phyloP scores from a whole-genome alignment of 2,329 filamentous ascomycete species.

The Verticillium tricorpus region DNA sequence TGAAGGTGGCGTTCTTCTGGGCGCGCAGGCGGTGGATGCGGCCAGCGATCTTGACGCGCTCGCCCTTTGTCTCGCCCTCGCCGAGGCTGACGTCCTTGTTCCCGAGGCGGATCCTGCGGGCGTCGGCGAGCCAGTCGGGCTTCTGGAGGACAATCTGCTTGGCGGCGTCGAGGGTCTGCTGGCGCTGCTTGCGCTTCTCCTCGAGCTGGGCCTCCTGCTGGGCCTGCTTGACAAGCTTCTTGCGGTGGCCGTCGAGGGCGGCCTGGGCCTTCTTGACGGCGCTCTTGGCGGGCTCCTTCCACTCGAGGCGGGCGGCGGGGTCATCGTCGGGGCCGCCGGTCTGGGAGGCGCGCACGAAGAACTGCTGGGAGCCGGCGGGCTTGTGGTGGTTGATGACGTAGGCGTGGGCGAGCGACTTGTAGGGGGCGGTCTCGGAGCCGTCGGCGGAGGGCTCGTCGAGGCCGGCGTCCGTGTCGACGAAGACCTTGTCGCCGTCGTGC shows the following conservation, averaged over 20 bases:
- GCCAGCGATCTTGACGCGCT: conserved; percentile 74
- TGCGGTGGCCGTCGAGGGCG: conserved; percentile 71
- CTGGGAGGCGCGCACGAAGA: conserved; percentile 64
- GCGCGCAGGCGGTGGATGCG: conserved; percentile 76
- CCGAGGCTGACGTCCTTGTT: conserved; percentile 61
- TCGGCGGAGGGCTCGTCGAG: conserved; percentile 62
- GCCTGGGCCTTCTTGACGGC: conserved; percentile 81
- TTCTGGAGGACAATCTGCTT: conserved; percentile 69
- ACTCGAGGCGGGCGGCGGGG: conserved; percentile 58
- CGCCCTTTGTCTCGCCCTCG: conserved; percentile 53
- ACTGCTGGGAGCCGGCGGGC: conserved; percentile 45
- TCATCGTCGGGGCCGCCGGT: conserved; percentile 62
- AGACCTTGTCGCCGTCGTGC: conserved; percentile 45
- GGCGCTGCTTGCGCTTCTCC: conserved; percentile 63
- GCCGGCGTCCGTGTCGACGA: conserved; percentile 78
- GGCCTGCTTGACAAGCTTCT: conserved; percentile 76
- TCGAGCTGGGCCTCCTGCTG: conserved; percentile 68
- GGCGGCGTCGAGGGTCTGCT: conserved; percentile 64
- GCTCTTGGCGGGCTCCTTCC: conserved; percentile 79
- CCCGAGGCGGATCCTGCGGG: conserved; percentile 71
- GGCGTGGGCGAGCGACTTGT: conserved; percentile 75
- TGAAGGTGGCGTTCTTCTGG: conserved; percentile 82
- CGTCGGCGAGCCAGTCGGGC: conserved; percentile 67
- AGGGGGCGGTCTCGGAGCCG: conserved; percentile 70
- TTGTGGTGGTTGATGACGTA: conserved; percentile 65